These are phyloP conservation scores for Hypoxylon perforatum DNA, from an alignment of 495 filamentous ascomycete species.

Conservation along the genomic window DNA sequence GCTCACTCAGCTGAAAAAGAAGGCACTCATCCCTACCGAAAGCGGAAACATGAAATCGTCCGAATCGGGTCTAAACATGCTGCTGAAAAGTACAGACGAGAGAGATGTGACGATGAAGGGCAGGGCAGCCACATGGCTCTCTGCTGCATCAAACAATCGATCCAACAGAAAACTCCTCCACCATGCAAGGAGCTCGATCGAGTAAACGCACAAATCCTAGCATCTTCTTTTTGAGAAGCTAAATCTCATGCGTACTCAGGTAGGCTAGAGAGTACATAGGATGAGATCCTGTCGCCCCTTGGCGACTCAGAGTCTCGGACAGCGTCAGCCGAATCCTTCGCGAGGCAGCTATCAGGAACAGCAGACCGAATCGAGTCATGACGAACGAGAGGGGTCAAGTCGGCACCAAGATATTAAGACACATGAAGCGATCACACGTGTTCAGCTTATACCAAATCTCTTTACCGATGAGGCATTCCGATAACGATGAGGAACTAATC, in stretches of 20 bases:
- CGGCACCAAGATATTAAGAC: too few species aligned
- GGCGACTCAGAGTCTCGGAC: conserved; percentile 4
- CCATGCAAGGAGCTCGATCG: conserved; percentile 1
- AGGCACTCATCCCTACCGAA: conserved; percentile 22
- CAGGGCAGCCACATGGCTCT: conserved; percentile 33
- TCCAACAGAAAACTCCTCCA: not conserved
- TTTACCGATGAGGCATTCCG: too few species aligned
- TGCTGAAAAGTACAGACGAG: not conserved
- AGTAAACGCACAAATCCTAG: not conserved
- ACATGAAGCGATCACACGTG: too few species aligned
- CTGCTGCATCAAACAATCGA: conserved; percentile 10
- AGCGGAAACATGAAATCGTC: conserved; percentile 3
- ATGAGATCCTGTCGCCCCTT: conserved; percentile 3
- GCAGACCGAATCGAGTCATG: conserved; percentile 6
- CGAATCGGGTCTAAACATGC: conserved; percentile 18
- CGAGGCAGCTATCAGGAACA: conserved; percentile 6
- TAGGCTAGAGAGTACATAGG: conserved; percentile 2
- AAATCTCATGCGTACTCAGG: not conserved
- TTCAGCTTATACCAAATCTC: too few species aligned
- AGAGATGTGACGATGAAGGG: not conserved
- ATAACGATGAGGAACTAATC: too few species aligned
- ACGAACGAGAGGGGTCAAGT: not conserved
- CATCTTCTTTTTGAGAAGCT: not conserved
- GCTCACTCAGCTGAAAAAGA: conserved; percentile 30
- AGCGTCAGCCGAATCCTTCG: conserved; percentile 28